Evolutionary conservation across 1,284 basidiomycete genomes (phyloP).

Genomic region (Lentinus polychrous): DNA sequence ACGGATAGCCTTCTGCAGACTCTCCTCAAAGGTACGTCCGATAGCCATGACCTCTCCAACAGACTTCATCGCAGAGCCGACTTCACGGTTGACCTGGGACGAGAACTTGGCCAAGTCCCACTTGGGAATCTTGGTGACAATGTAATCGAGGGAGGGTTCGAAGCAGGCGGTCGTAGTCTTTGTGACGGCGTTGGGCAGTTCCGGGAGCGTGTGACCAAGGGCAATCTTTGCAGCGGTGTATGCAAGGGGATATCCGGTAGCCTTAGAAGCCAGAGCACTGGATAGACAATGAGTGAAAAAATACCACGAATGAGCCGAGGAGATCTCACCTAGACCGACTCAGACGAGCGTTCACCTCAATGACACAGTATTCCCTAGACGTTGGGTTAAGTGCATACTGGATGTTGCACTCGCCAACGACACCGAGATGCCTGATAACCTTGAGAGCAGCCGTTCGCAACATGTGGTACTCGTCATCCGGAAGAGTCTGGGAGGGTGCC

Average conservation of each 20-base stretch:
- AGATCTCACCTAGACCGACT: constrained; percentile 31
- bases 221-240: constrained; percentile 99
- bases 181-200: constrained; percentile 97
- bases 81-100: constrained; percentile 87
- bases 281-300: constrained; percentile 25
- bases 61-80: constrained; percentile 98
- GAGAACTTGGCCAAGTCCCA: constrained; percentile 99
- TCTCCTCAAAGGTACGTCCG: constrained; percentile 98
- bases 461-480: constrained; percentile 99
- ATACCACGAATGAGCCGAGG: constrained; percentile 1
- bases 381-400: constrained; percentile 97
- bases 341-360: constrained; percentile 91
- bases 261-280: constrained; percentile 94
- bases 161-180: constrained; percentile 99
- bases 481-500: constrained; percentile 95
- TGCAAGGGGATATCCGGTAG: constrained; percentile 97
- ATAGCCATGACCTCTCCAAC: constrained; percentile 99
- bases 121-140: constrained; percentile 99
- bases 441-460: constrained; percentile 96
- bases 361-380: constrained; percentile 94
- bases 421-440: constrained; percentile 83
- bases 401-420: constrained; percentile 98
- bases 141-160: constrained; percentile 99
- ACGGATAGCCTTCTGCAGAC: constrained; percentile 96
- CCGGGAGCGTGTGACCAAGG: constrained; percentile 96